Conservation (phyloP, 1,284 basidiomycete species). For the Chalciporus piperatoides region DNA sequence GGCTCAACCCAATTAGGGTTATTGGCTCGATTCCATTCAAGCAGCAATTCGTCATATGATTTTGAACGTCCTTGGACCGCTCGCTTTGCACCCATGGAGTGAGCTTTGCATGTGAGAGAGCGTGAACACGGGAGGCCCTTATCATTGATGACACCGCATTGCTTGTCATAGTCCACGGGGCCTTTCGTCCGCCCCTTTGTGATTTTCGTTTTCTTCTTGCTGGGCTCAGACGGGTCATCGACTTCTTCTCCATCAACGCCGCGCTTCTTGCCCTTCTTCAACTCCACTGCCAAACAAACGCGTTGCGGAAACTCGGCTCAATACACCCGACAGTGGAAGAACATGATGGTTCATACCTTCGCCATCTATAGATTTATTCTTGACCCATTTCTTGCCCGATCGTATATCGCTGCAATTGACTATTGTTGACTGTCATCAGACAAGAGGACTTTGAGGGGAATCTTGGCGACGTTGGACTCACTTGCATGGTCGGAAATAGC, state of each 20-base stretch:
- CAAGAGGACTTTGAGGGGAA: not conserved
- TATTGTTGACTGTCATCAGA: constrained; percentile 12
- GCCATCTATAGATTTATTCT: constrained; percentile 41
- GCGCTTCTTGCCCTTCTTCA: constrained; percentile 60
- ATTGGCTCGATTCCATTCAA: constrained; percentile 91
- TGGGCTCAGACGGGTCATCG: constrained; percentile 54
- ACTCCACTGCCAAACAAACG: constrained; percentile 21
- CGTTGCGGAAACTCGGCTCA: constrained; percentile 7
- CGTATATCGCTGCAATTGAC: constrained; percentile 34
- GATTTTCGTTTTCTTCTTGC: constrained; percentile 75
- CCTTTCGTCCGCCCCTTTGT: constrained; percentile 77
- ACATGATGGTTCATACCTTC: constrained; percentile 29
- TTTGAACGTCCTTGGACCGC: constrained; percentile 85
- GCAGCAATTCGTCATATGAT: constrained; percentile 81
- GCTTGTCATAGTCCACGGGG: constrained; percentile 87
- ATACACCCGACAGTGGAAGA: constrained; percentile 7
- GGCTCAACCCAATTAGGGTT: constrained; percentile 96
- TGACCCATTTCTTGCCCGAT: constrained; percentile 34
- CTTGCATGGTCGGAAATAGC: constrained; percentile 74
- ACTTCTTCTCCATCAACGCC: constrained; percentile 64
- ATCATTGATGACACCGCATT: constrained; percentile 98
- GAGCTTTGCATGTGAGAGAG: constrained; percentile 96
- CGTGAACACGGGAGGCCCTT: constrained; percentile 93
- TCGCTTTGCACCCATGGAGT: constrained; percentile 96
- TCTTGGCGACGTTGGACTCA: constrained; percentile 35